phyloP scores from a whole-genome alignment of 805 yeast genomes.

The Saccharomycopsis fibuligera region DNA sequence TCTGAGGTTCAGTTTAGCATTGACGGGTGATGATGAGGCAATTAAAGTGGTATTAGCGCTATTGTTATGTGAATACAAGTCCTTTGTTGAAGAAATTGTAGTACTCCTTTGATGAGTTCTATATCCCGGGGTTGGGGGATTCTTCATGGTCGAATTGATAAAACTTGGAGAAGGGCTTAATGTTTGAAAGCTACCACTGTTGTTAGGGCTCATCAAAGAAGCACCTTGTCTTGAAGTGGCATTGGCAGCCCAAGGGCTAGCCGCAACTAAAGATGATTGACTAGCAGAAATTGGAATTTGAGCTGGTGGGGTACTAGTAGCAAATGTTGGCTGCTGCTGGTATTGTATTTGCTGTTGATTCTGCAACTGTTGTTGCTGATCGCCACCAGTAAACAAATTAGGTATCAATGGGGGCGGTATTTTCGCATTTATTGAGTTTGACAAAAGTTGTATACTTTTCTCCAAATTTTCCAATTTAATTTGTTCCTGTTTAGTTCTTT shows the following conservation, averaged over 20 bases:
- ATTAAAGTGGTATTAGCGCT: neutral
- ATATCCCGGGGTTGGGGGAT: constrained; percentile 12
- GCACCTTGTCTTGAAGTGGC: too few relatives aligned
- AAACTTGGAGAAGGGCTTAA: constrained; percentile 5
- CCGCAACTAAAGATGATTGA: too few relatives aligned
- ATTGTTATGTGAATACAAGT: constrained; percentile 16
- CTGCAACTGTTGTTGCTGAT: too few relatives aligned
- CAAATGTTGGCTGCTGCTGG: constrained; percentile 15
- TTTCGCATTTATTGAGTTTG: constrained; percentile 51
- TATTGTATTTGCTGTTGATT: constrained; percentile 18
- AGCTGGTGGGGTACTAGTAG: constrained; percentile 17
- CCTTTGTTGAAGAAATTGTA: constrained; percentile 20
- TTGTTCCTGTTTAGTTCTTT: constrained; percentile 73
- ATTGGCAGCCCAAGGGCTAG: too few relatives aligned
- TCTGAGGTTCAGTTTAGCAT: too few relatives aligned
- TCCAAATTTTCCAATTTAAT: constrained; percentile 59
- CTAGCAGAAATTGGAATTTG: constrained; percentile 9
- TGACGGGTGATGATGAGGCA: constrained; percentile 14
- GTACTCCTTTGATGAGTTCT: constrained; percentile 17
- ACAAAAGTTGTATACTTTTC: constrained; percentile 54
- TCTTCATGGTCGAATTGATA: neutral
- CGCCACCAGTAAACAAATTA: constrained; percentile 36
- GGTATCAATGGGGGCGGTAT: constrained; percentile 65
- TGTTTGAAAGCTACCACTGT: too few relatives aligned
- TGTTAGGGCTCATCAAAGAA: too few relatives aligned